A percentile compares a stretch with the other conserved stretches of the same genome.
These are phyloP conservation scores for Psilocybe mexicana DNA, from an alignment of 1,284 basidiomycete species.

Conservation along the genomic window DNA sequence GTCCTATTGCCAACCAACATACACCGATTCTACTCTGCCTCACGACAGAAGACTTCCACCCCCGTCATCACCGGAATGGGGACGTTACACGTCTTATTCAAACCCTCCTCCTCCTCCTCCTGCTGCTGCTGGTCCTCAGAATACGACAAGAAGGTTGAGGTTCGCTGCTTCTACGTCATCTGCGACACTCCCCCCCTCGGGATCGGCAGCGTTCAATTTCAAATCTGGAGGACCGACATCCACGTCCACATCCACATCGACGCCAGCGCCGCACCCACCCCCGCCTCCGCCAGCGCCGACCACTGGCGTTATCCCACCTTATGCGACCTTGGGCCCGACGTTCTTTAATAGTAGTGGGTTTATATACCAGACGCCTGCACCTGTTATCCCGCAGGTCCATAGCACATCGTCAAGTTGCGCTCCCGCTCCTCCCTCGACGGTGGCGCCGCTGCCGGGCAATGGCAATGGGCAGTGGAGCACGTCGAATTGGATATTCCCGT, in stretches of 20 bases:
- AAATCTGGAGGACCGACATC: no score
- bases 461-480: no score
- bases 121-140: no score
- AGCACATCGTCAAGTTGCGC: background rate
- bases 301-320: background rate
- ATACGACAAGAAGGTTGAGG: constrained; percentile 5
- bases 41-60: constrained; percentile 5
- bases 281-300: no score
- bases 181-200: no score
- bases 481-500: constrained; percentile 1
- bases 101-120: background rate
- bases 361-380: constrained; percentile 4
- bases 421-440: background rate
- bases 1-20: background rate
- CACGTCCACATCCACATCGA: no score
- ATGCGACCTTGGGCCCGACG: background rate
- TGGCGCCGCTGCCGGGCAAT: background rate
- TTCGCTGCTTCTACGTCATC: constrained; percentile 12
- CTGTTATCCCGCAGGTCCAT: constrained; percentile 6
- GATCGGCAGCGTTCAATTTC: no score
- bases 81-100: background rate
- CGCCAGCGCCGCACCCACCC: no score
- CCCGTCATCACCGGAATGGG: constrained; percentile 3
- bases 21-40: constrained; percentile 6
- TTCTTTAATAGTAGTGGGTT: background rate